A percentile compares a stretch with the other conserved stretches of the same genome.
These are phyloP conservation scores for Bipolaris victoriae DNA, from an alignment of 2,329 filamentous ascomycete species.

Conservation along the genomic window DNA sequence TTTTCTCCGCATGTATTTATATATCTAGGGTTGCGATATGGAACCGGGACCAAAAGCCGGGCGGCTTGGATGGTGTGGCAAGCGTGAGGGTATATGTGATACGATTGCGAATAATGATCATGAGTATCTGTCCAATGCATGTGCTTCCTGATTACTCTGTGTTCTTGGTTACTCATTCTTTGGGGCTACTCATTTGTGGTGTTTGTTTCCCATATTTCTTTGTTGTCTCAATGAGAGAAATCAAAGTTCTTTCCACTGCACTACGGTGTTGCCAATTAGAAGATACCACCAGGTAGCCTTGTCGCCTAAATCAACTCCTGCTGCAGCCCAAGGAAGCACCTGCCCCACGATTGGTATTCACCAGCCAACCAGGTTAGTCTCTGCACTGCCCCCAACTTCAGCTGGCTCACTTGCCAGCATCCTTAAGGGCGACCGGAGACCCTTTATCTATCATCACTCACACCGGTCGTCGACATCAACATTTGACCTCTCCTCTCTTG, in stretches of 20 bases:
- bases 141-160: background rate
- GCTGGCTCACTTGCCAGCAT: background rate
- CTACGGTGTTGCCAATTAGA: no score
- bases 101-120: slow-evolving; percentile 13
- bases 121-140: background rate
- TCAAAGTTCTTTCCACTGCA: no score
- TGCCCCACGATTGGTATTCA: background rate
- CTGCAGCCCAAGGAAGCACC: background rate
- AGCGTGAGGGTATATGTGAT: slow-evolving; percentile 8
- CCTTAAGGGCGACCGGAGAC: background rate
- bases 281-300: no score
- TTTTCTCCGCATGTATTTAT: slow-evolving; percentile 17
- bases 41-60: slow-evolving; percentile 3
- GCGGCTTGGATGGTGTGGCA: background rate
- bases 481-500: background rate
- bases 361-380: background rate
- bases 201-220: no score
- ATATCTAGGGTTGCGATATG: slow-evolving; percentile 7
- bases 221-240: no score
- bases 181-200: background rate
- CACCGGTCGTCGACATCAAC: background rate
- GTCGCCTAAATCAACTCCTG: background rate
- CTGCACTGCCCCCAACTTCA: background rate
- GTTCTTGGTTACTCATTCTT: background rate
- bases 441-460: background rate